A percentile compares a stretch with the other conserved stretches of the same genome.
Evolutionary conservation across 306 rosid species (phyloP).

Genomic region (Quercus agrifolia): DNA sequence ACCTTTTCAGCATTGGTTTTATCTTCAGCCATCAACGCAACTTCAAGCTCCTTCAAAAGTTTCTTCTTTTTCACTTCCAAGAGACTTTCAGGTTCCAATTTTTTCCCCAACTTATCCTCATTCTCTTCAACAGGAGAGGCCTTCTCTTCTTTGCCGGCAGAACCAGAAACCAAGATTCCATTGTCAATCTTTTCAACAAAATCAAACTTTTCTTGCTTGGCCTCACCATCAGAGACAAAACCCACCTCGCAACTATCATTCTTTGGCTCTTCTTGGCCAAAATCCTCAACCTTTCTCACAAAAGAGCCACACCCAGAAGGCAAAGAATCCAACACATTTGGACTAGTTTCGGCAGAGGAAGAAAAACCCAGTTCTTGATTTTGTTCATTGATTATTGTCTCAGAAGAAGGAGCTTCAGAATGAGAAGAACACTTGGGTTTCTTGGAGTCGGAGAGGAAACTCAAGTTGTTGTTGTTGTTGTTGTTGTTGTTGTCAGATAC

Average conservation of each 20-base stretch:
- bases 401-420: background rate
- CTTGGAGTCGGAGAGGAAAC: background rate
- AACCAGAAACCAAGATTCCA: slow-evolving; percentile 2
- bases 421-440: background rate
- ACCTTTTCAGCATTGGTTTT: slow-evolving; percentile 6
- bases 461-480: background rate
- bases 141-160: slow-evolving; percentile 5
- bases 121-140: background rate
- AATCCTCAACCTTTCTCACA: background rate
- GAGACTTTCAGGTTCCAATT: slow-evolving; percentile 11
- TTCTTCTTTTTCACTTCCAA: slow-evolving; percentile 52
- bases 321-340: slow-evolving; percentile 3
- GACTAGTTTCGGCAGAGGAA: background rate
- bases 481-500: background rate
- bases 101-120: slow-evolving; percentile 8
- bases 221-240: background rate
- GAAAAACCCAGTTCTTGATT: slow-evolving; percentile 8
- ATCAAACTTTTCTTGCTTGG: background rate
- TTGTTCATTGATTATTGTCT: background rate
- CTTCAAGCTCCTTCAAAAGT: slow-evolving; percentile 54
- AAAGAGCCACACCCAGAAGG: slow-evolving; percentile 1
- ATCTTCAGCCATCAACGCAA: slow-evolving; percentile 37
- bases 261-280: background rate
- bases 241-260: slow-evolving; percentile 4
- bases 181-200: background rate